A percentile compares a stretch with the other conserved stretches of the same genome.
phyloP scores from a whole-genome alignment of 768 basidiomycete species.

The Boletellus sp. region DNA sequence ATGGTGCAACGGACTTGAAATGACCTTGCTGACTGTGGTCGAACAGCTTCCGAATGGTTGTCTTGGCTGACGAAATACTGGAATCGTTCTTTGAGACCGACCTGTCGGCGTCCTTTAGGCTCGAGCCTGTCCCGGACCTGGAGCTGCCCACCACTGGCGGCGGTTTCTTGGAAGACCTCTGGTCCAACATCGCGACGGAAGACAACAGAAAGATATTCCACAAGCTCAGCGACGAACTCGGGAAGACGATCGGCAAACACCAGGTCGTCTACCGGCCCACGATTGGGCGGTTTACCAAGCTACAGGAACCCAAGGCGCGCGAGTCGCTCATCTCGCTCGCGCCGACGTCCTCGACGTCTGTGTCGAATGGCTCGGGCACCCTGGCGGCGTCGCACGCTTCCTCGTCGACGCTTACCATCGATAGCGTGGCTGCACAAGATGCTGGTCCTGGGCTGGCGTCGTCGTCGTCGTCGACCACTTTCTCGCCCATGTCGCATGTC shows the following conservation, averaged over 20 bases:
- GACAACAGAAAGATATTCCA: constrained; percentile 94
- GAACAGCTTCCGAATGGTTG: constrained; percentile 93
- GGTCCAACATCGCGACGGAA: constrained; percentile 86
- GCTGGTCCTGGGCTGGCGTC: constrained; percentile 13
- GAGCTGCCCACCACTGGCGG: constrained; percentile 57
- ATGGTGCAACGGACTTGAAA: background rate
- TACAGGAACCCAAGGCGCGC: constrained; percentile 85
- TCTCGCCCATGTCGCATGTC: constrained; percentile 63
- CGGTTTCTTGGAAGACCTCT: constrained; percentile 76
- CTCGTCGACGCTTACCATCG: constrained; percentile 51
- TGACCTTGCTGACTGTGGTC: constrained; percentile 9
- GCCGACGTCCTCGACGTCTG: constrained; percentile 53
- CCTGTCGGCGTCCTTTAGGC: constrained; percentile 80
- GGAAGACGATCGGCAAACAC: constrained; percentile 91
- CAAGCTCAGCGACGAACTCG: constrained; percentile 89
- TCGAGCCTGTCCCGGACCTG: constrained; percentile 66
- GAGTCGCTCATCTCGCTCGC: constrained; percentile 78
- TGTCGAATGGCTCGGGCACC: constrained; percentile 33
- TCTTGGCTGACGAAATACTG: constrained; percentile 92
- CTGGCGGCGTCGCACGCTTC: constrained; percentile 29
- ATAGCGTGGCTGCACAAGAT: constrained; percentile 31
- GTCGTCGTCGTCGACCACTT: constrained; percentile 21
- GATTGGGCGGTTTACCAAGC: constrained; percentile 78
- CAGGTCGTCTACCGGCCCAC: constrained; percentile 79
- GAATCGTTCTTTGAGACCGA: constrained; percentile 97